Conservation (phyloP, 345 rosid species). For the Populus simonii region DNA sequence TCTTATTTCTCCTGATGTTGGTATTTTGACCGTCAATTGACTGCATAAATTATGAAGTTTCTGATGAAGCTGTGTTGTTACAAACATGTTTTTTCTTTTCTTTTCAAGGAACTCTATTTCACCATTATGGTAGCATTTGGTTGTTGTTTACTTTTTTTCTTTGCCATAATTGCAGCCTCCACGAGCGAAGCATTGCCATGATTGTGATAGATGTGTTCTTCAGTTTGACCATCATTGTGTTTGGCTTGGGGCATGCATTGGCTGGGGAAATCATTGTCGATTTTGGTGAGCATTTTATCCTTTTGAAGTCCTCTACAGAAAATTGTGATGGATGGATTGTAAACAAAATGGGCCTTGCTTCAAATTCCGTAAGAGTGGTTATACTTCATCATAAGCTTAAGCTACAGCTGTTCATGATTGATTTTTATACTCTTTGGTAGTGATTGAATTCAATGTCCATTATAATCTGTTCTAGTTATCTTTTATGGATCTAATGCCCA, state of each 20-base stretch:
- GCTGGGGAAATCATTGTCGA: conserved; percentile 87
- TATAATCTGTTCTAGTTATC: not conserved
- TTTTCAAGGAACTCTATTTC: not conserved
- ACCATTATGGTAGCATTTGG: not conserved
- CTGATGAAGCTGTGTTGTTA: not conserved
- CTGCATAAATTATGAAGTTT: not conserved
- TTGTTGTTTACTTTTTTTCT: conserved; percentile 8
- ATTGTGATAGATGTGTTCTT: conserved; percentile 96
- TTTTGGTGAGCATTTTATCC: conserved; percentile 74
- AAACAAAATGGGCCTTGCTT: not conserved
- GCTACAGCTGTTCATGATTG: not conserved
- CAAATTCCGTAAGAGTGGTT: not conserved
- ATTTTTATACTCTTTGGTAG: not conserved
- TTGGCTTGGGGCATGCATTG: conserved; percentile 97
- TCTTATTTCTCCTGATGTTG: not conserved
- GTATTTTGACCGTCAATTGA: not conserved
- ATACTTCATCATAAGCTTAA: not conserved
- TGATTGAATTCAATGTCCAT: not conserved
- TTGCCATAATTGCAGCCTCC: conserved; percentile 67
- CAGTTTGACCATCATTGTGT: conserved; percentile 99
- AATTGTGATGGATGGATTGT: not conserved
- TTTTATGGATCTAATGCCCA: not conserved
- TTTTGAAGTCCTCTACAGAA: not conserved
- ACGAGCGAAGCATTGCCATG: conserved; percentile 95
- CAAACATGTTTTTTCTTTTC: not conserved